A percentile compares a stretch with the other conserved stretches of the same genome.
phyloP scores from a whole-genome alignment of 306 rosid species.

The Herpetospermum pedunculosum region DNA sequence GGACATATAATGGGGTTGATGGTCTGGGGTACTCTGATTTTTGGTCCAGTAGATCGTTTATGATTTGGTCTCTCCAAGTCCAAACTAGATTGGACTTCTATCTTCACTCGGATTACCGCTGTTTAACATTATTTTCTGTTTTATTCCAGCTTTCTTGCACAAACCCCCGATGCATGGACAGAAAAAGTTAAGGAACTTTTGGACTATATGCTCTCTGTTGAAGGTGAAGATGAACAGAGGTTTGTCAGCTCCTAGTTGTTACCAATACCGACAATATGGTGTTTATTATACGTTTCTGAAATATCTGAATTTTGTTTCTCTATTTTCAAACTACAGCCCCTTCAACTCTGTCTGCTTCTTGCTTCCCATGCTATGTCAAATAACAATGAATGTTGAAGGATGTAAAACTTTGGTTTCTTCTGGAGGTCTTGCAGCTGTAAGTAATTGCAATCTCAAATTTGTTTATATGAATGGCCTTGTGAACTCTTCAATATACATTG shows the following conservation, averaged over 20 bases:
- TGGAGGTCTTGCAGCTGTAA: constrained; percentile 65
- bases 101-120: background rate
- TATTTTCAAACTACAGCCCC: constrained; percentile 49
- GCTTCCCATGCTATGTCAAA: constrained; percentile 81
- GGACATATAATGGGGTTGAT: background rate
- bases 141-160: constrained; percentile 82
- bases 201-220: constrained; percentile 62
- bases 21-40: background rate
- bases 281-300: background rate
- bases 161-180: constrained; percentile 68
- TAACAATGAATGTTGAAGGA: constrained; percentile 66
- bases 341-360: constrained; percentile 69
- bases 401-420: constrained; percentile 54
- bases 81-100: background rate
- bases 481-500: background rate
- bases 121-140: background rate
- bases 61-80: background rate
- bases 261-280: background rate
- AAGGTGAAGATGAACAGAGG: constrained; percentile 89
- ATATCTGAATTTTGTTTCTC: background rate
- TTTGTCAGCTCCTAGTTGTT: constrained; percentile 20
- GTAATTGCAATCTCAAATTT: constrained; percentile 12
- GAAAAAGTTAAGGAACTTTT: constrained; percentile 67
- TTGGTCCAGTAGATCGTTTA: background rate
- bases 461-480: background rate